Evolutionary conservation across 2,329 filamentous ascomycete species (phyloP).

Genomic region (Colletotrichum siamense): DNA sequence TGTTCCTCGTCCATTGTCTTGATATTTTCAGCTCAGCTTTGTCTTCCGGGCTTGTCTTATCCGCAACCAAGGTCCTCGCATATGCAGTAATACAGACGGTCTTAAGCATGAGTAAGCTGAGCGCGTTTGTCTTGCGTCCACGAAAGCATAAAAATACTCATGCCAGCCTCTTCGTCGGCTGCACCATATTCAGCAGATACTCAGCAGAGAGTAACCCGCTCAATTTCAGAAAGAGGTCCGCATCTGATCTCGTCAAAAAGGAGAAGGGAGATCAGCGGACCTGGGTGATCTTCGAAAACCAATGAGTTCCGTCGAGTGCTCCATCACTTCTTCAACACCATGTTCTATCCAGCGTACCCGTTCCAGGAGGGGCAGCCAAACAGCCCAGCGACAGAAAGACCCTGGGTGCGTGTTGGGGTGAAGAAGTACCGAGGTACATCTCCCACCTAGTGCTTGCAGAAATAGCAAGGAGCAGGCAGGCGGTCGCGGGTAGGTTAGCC

Average conservation of each 20-base stretch:
- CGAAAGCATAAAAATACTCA: background rate
- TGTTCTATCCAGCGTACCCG: background rate
- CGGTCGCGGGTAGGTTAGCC: background rate
- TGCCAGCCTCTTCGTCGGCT: background rate
- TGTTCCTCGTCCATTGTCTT: background rate
- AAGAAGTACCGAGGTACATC: background rate
- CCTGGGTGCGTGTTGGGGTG: background rate
- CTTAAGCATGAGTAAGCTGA: background rate
- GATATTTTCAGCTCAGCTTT: background rate
- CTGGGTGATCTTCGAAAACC: background rate
- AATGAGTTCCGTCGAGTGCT: background rate
- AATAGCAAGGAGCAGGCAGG: background rate
- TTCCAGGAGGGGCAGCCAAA: background rate
- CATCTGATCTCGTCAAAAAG: background rate
- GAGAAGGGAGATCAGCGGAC: constrained; percentile 2
- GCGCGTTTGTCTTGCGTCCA: background rate
- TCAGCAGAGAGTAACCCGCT: background rate
- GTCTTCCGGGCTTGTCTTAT: background rate
- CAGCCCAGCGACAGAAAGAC: background rate
- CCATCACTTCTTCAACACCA: background rate
- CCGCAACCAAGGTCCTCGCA: background rate
- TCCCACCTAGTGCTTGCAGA: background rate
- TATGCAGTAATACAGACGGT: background rate
- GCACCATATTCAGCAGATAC: background rate
- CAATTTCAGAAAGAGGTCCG: background rate